These are phyloP conservation scores for Alternaria metachromatica DNA, from an alignment of 2,329 filamentous ascomycete species.

Conservation along the genomic window DNA sequence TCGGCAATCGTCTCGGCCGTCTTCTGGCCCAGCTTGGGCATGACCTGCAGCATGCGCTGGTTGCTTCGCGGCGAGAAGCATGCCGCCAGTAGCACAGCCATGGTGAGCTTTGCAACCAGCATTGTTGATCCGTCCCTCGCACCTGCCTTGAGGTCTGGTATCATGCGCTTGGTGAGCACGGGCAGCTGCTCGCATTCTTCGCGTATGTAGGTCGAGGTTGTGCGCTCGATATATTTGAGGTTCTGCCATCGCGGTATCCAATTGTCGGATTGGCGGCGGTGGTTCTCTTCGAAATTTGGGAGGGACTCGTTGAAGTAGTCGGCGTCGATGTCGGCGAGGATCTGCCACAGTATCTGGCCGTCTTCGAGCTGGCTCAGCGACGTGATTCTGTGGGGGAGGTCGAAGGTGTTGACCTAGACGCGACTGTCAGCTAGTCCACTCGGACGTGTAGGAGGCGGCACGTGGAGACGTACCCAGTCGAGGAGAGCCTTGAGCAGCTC, in stretches of 20 bases:
- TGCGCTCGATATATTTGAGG: slow-evolving; percentile 58
- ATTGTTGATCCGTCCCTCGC: slow-evolving; percentile 54
- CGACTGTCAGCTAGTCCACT: slow-evolving; percentile 8
- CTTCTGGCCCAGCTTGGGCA: slow-evolving; percentile 46
- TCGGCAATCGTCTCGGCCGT: slow-evolving; percentile 48
- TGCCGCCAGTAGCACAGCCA: slow-evolving; percentile 56
- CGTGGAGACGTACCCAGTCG: slow-evolving; percentile 42
- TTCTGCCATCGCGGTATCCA: slow-evolving; percentile 63
- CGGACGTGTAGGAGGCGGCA: neutral
- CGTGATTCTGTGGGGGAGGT: slow-evolving; percentile 45
- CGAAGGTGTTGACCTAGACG: slow-evolving; percentile 54
- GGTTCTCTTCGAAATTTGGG: slow-evolving; percentile 52
- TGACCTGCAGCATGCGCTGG: slow-evolving; percentile 54
- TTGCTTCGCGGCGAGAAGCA: slow-evolving; percentile 58
- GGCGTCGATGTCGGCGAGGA: slow-evolving; percentile 55
- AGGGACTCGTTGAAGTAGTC: slow-evolving; percentile 58
- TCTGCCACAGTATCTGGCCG: slow-evolving; percentile 57
- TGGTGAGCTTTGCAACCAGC: slow-evolving; percentile 53
- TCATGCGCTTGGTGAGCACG: slow-evolving; percentile 48
- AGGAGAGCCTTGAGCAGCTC: slow-evolving; percentile 49
- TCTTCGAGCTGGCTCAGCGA: slow-evolving; percentile 55
- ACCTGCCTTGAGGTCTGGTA: slow-evolving; percentile 58
- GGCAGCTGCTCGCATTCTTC: slow-evolving; percentile 53
- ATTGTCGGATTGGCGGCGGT: slow-evolving; percentile 52
- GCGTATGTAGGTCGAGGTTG: slow-evolving; percentile 57